Base-by-base conservation (phyloP, 352 stramenopile genomes). In the Phytophthora pini region DNA sequence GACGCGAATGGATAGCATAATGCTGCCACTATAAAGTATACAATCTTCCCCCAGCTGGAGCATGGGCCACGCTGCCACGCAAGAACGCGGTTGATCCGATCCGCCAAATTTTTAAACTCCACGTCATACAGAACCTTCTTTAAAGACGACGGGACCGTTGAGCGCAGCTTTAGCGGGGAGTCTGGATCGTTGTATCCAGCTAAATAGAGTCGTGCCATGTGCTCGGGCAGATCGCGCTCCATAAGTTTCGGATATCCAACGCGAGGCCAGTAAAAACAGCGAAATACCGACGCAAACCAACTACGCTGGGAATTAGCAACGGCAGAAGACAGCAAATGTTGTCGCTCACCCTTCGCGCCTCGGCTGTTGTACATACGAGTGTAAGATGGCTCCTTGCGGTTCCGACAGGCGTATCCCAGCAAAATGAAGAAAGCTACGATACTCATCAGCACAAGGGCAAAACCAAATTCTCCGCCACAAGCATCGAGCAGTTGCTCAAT, bases 151-250 rank as follows among this genome's bases (percentile, higher is more conserved):
- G 86, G 82, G 0, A 94, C 86, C 1, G 79, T 91, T 40, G 72
- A 65, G 22, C 82, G 82, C 3, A 94, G 72, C 51, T 79, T 76
- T 6, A 94, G 67, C 2, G 83, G 83, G 8, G 72, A 80, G 17
- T 87, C 74, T 26, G 70, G 83, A 5, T 92, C 83, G 41, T 94
- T 92, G 43, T 77, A 71, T 1, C 86, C 86, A 1, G 70, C 61
- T 32, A 94, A 76, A 60, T 94, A 94, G 31, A 94, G 76, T 8
- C 87, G 79, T 2, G 81, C 79, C 81, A 94, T 93, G 70, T 94
- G 87, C 61, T 92, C 82, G 4, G 77, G 72, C n/a, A 94, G 51
- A 61, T 94, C 84, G n/a, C 79, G 79, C 41, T 90, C 85, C 61
- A 86, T 74, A 26, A 94, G 80, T 61, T 93, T 94, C 24, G 85